Evolutionary conservation across 2,329 filamentous ascomycete genomes (phyloP).

Genomic region (Tolypocladium capitatum): DNA sequence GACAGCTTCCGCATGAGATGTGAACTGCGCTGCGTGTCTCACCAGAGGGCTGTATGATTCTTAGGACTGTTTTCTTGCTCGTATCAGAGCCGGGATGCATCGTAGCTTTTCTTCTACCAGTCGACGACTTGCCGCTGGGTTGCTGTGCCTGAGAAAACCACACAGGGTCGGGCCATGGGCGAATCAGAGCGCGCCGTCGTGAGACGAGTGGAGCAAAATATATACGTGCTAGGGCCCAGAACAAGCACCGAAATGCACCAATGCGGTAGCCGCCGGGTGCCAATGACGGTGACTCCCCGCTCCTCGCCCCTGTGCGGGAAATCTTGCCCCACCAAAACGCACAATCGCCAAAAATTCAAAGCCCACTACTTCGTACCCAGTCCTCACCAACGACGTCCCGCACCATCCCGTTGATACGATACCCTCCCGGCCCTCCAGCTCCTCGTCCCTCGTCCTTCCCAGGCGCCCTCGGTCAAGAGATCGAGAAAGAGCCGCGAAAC

Average conservation of each 20-base stretch:
- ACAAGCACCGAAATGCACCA: neutral
- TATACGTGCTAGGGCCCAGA: neutral
- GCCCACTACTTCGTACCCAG: slow-evolving; percentile 16
- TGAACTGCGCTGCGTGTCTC: neutral
- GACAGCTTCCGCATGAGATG: neutral
- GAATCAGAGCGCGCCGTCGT: neutral
- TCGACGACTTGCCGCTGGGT: neutral
- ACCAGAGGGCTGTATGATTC: neutral
- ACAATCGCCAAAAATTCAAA: slow-evolving; percentile 32
- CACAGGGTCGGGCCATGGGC: neutral
- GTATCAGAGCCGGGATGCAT: neutral
- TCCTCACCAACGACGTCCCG: slow-evolving; percentile 11
- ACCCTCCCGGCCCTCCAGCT: slow-evolving; percentile 9
- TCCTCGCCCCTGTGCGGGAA: slow-evolving; percentile 5
- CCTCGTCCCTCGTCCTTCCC: slow-evolving; percentile 2
- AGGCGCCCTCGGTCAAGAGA: slow-evolving; percentile 1
- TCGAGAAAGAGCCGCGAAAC: slow-evolving; percentile 7
- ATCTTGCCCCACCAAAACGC: slow-evolving; percentile 29
- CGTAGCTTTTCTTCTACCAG: neutral
- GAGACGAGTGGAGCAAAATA: too few species aligned
- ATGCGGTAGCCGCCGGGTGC: neutral
- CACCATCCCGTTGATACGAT: slow-evolving; percentile 6
- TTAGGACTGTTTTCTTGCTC: neutral
- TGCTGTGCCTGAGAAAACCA: neutral
- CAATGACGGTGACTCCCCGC: neutral